These are phyloP conservation scores for Coemansia sp. DNA, from an alignment of 192 early-diverging fungal species.

Conservation along the genomic window DNA sequence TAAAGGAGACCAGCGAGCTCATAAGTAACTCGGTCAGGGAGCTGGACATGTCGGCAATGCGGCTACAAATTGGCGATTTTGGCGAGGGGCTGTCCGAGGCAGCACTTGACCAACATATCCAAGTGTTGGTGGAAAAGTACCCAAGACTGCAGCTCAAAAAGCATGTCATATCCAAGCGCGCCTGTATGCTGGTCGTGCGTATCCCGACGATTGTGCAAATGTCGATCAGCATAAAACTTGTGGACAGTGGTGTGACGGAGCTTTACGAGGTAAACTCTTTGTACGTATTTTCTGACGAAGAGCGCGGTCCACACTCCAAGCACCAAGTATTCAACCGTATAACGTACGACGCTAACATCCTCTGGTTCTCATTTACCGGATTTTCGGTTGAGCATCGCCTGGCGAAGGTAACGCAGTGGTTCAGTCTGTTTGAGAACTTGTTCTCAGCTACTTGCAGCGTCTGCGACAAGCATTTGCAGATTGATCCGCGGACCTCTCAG, in stretches of 20 bases:
- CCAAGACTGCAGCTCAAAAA: constrained; percentile 31
- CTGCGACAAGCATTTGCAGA: constrained; percentile 47
- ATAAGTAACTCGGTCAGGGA: constrained; percentile 40
- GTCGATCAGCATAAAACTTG: constrained; percentile 41
- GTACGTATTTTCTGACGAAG: constrained; percentile 40
- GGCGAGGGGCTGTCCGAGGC: constrained; percentile 33
- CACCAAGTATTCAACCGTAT: constrained; percentile 51
- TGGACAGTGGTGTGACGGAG: constrained; percentile 20
- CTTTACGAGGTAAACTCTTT: constrained; percentile 36
- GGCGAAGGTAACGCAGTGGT: constrained; percentile 51
- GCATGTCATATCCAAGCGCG: constrained; percentile 27
- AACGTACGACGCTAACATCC: constrained; percentile 43
- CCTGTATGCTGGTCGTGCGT: constrained; percentile 35
- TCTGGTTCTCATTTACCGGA: constrained; percentile 50
- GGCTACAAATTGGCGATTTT: constrained; percentile 48
- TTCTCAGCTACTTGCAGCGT: constrained; percentile 53
- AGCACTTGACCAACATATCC: constrained; percentile 33
- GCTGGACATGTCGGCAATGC: constrained; percentile 51
- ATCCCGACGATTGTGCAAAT: constrained; percentile 49
- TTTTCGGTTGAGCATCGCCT: constrained; percentile 53
- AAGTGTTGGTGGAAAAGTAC: constrained; percentile 23
- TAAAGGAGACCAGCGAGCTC: constrained; percentile 22
- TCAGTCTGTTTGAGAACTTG: constrained; percentile 44
- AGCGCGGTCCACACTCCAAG: constrained; percentile 35
- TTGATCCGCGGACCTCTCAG: constrained; percentile 52